Evolutionary conservation across 2,329 filamentous ascomycete species (phyloP).

Genomic region (Fusarium beomiforme): DNA sequence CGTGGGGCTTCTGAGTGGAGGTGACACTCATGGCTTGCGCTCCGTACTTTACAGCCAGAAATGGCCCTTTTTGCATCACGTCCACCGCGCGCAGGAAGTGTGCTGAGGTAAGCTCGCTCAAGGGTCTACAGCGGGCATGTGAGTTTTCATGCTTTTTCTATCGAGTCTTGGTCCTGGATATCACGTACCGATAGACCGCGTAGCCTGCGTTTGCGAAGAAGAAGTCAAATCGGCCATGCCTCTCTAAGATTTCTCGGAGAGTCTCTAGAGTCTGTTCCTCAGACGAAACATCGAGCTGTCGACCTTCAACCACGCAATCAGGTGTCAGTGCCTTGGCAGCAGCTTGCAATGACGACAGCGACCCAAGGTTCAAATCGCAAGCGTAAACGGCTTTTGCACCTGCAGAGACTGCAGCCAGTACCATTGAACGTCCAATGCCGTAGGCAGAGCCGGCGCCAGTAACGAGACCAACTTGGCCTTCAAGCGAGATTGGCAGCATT

Average conservation of each 20-base stretch:
- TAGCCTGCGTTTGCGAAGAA: slow-evolving; percentile 36
- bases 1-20: slow-evolving; percentile 1
- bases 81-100: slow-evolving; percentile 4
- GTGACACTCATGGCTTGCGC: slow-evolving; percentile 26
- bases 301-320: too few species aligned
- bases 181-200: slow-evolving; percentile 22
- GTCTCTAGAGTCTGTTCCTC: neutral
- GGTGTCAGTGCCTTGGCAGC: too few species aligned
- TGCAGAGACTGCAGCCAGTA: slow-evolving; percentile 26
- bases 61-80: slow-evolving; percentile 28
- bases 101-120: slow-evolving; percentile 6
- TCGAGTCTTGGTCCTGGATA: too few species aligned
- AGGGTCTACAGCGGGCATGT: too few species aligned
- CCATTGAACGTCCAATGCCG: slow-evolving; percentile 41
- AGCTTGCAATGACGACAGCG: too few species aligned
- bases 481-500: neutral
- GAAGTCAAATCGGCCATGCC: slow-evolving; percentile 32
- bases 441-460: slow-evolving; percentile 43
- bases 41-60: slow-evolving; percentile 32
- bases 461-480: slow-evolving; percentile 36
- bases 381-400: slow-evolving; percentile 34
- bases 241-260: neutral
- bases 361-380: slow-evolving; percentile 24
- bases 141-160: too few species aligned
- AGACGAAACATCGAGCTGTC: neutral